phyloP scores from a whole-genome alignment of 2,329 filamentous ascomycete species.

The Colletotrichum costaricense region DNA sequence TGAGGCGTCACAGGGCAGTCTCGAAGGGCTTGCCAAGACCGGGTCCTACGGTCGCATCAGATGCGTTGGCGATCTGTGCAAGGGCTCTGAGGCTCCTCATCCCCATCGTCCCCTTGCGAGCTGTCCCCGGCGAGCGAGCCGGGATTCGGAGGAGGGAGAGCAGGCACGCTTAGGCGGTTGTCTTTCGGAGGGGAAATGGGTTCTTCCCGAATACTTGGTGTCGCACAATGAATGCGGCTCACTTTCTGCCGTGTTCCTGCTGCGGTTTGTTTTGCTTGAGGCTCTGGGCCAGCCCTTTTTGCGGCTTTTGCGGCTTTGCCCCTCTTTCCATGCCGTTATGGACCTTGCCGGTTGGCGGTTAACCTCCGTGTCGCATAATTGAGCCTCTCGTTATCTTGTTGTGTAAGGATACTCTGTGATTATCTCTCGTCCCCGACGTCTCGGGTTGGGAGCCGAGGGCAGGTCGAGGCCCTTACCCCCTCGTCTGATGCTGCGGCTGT shows the following conservation, averaged over 20 bases:
- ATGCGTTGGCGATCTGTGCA: slow-evolving; percentile 23
- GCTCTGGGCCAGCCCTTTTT: not conserved
- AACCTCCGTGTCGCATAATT: not conserved
- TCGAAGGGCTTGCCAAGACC: slow-evolving; percentile 30
- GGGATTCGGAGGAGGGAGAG: not conserved
- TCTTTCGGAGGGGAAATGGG: not conserved
- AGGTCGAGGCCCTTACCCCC: not conserved
- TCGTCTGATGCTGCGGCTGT: not conserved
- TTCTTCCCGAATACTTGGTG: not conserved
- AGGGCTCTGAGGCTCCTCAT: not conserved
- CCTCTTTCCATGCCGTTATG: not conserved
- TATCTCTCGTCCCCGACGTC: slow-evolving; percentile 2
- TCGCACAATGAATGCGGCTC: not conserved
- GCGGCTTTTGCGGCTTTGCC: not conserved
- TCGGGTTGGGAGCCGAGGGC: slow-evolving; percentile 1
- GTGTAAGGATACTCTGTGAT: not conserved
- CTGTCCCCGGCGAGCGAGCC: not conserved
- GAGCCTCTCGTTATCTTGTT: not conserved
- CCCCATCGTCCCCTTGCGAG: not conserved
- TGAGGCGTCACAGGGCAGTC: slow-evolving; percentile 24
- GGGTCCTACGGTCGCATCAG: slow-evolving; percentile 21
- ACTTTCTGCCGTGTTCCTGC: not conserved
- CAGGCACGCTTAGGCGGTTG: not conserved
- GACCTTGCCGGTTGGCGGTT: not conserved
- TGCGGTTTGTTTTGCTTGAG: not conserved